Percentiles rank a stretch among this genome's conserved stretches.
phyloP scores from a whole-genome alignment of 2,329 filamentous ascomycete genomes.

The Fusarium oxysporum region DNA sequence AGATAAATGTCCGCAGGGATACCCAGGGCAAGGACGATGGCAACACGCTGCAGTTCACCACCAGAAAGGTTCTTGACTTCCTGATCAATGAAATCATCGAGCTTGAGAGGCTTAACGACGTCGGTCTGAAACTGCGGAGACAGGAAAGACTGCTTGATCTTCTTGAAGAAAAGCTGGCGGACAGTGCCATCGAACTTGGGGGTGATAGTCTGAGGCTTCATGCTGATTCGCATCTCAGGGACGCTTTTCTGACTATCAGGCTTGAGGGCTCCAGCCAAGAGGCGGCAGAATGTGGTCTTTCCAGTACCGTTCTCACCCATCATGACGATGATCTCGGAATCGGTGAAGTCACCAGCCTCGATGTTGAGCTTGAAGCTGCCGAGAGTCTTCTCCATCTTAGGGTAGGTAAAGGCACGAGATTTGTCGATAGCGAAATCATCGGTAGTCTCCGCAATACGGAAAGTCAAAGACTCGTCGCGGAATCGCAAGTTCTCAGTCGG shows the following conservation, averaged over 20 bases:
- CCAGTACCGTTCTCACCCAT: slow-evolving; percentile 99
- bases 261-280: slow-evolving; percentile 92
- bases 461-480: slow-evolving; percentile 95
- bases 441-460: slow-evolving; percentile 89
- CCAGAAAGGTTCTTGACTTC: slow-evolving; percentile 99
- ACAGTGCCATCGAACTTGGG: slow-evolving; percentile 98
- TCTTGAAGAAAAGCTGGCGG: slow-evolving; percentile 98
- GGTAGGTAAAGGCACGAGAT: slow-evolving; percentile 86
- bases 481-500: slow-evolving; percentile 98
- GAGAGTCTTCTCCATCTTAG: slow-evolving; percentile 91
- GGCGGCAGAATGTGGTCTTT: slow-evolving; percentile 98
- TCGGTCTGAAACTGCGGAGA: slow-evolving; percentile 99
- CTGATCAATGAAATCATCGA: slow-evolving; percentile 99
- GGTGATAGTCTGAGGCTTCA: slow-evolving; percentile 99
- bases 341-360: slow-evolving; percentile 88
- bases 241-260: slow-evolving; percentile 84
- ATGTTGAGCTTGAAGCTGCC: slow-evolving; percentile 88
- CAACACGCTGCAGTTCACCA: slow-evolving; percentile 99
- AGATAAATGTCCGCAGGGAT: slow-evolving; percentile 97
- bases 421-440: slow-evolving; percentile 91
- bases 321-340: slow-evolving; percentile 99
- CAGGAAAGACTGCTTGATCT: slow-evolving; percentile 96
- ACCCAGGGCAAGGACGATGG: slow-evolving; percentile 96
- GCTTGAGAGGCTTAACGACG: slow-evolving; percentile 98
- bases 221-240: slow-evolving; percentile 95